Evolutionary conservation across 2,329 filamentous ascomycete genomes (phyloP).

Genomic region (Fusarium graminum): DNA sequence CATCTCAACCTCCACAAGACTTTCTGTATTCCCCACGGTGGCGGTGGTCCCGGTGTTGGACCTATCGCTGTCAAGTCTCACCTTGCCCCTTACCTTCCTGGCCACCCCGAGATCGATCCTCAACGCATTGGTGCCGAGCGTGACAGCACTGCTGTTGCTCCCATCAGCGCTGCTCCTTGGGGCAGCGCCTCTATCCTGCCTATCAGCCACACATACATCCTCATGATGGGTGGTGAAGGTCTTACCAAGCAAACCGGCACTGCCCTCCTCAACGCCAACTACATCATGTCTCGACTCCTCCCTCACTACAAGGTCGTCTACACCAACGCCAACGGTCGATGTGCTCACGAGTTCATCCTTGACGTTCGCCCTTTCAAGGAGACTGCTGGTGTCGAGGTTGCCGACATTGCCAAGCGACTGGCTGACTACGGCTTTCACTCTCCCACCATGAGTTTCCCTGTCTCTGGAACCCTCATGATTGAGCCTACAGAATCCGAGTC

Average conservation of each 20-base stretch:
- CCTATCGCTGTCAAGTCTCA: conserved; percentile 93
- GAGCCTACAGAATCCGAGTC: conserved; percentile 96
- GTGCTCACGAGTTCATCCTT: conserved; percentile 97
- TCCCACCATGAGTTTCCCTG: conserved; percentile 96
- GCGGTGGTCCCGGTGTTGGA: conserved; percentile 92
- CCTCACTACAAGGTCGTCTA: conserved; percentile 93
- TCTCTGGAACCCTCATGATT: conserved; percentile 96
- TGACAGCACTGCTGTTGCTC: conserved; percentile 64
- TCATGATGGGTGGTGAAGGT: conserved; percentile 82
- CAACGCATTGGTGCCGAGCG: conserved; percentile 53
- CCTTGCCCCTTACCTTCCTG: conserved; percentile 75
- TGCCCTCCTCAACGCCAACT: conserved; percentile 94
- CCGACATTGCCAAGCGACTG: conserved; percentile 94
- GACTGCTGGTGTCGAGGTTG: conserved; percentile 85
- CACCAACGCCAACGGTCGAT: conserved; percentile 89
- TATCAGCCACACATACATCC: conserved; percentile 95
- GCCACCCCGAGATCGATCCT: conserved; percentile 47
- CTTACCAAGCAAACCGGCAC: conserved; percentile 91
- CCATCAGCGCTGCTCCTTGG: conserved; percentile 71
- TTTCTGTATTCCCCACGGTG: conserved; percentile 97
- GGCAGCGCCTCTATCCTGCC: conserved; percentile 93
- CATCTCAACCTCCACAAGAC: conserved; percentile 99
- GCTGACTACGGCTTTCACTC: conserved; percentile 98
- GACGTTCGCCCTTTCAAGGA: conserved; percentile 89
- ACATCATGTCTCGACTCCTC: conserved; percentile 89